A percentile compares a stretch with the other conserved stretches of the same genome.
phyloP scores from a whole-genome alignment of 768 basidiomycete species.

The Lentinus brumalis region DNA sequence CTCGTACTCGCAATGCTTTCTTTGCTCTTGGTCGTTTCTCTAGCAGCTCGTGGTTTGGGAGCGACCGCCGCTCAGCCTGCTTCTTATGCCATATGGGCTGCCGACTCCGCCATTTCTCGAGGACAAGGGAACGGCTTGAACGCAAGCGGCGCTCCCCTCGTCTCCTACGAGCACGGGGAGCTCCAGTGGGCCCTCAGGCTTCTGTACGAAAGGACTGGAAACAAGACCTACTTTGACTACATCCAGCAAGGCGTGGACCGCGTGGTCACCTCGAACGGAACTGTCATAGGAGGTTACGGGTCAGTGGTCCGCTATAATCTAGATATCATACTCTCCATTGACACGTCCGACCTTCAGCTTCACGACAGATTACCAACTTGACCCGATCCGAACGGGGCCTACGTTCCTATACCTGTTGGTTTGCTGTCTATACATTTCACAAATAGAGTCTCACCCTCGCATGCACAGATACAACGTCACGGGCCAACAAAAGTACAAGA shows the following conservation, averaged over 20 bases:
- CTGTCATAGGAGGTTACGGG: slow-evolving; percentile 42
- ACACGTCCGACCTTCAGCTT: no score
- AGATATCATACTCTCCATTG: background rate
- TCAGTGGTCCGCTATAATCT: slow-evolving; percentile 19
- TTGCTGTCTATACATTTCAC: no score
- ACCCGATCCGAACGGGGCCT: no score
- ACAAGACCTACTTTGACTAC: slow-evolving; percentile 44
- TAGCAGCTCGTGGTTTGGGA: no score
- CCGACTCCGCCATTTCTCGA: slow-evolving; percentile 45
- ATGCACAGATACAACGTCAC: no score
- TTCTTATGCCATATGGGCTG: slow-evolving; percentile 49
- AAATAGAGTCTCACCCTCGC: no score
- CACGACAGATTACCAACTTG: no score
- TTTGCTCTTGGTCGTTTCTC: no score
- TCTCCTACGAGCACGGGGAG: slow-evolving; percentile 45
- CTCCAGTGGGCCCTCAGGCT: slow-evolving; percentile 43
- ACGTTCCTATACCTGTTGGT: no score
- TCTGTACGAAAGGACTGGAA: slow-evolving; percentile 44
- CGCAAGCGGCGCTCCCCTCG: slow-evolving; percentile 34
- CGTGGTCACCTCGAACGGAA: slow-evolving; percentile 42
- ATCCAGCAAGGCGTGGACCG: slow-evolving; percentile 41
- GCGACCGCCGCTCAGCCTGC: background rate
- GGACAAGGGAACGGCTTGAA: slow-evolving; percentile 46
- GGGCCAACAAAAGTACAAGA: no score
- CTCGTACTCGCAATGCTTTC: no score